Percentiles rank a stretch among this genome's conserved stretches.
Conservation (phyloP, 352 stramenopile species). For the Pythium brachiatum region DNA sequence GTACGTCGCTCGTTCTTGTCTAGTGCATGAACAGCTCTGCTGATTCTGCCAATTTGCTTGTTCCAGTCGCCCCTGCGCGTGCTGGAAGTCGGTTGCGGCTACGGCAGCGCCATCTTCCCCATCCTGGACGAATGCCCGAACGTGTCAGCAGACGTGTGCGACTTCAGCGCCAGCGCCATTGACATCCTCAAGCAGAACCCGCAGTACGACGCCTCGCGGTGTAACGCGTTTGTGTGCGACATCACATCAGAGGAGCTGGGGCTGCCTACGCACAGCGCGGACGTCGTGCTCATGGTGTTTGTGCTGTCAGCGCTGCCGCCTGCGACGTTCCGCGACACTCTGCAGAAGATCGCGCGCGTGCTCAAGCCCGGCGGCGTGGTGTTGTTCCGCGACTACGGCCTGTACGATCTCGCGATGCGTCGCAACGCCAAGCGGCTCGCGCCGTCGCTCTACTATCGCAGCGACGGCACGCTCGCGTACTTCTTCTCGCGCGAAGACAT, state of each 20-base stretch:
- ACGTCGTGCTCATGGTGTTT: conserved; percentile 83
- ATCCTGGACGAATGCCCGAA: conserved; percentile 68
- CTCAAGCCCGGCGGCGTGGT: conserved; percentile 66
- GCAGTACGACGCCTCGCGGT: conserved; percentile 45
- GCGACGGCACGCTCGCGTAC: conserved; percentile 72
- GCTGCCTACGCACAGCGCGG: conserved; percentile 49
- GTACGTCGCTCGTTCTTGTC: conserved; percentile 22
- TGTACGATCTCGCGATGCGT: conserved; percentile 87
- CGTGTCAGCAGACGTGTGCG: conserved; percentile 68
- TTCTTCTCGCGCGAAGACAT: conserved; percentile 75
- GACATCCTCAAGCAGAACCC: conserved; percentile 57
- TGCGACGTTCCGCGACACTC: conserved; percentile 38
- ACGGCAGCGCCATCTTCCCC: conserved; percentile 85
- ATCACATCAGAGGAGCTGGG: conserved; percentile 54
- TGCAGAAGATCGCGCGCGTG: conserved; percentile 56
- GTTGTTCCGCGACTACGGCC: conserved; percentile 85
- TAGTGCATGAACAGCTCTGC: not conserved
- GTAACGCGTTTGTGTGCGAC: conserved; percentile 72
- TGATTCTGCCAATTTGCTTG: not conserved
- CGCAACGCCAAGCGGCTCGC: conserved; percentile 68
- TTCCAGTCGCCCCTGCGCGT: conserved; percentile 37
- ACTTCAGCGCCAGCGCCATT: conserved; percentile 83
- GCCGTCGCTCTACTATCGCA: conserved; percentile 65
- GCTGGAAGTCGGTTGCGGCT: conserved; percentile 83
- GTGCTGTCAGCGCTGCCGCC: conserved; percentile 76